These are phyloP conservation scores for Coemansia sp. DNA, from an alignment of 192 early-diverging fungal species.

Conservation along the genomic window DNA sequence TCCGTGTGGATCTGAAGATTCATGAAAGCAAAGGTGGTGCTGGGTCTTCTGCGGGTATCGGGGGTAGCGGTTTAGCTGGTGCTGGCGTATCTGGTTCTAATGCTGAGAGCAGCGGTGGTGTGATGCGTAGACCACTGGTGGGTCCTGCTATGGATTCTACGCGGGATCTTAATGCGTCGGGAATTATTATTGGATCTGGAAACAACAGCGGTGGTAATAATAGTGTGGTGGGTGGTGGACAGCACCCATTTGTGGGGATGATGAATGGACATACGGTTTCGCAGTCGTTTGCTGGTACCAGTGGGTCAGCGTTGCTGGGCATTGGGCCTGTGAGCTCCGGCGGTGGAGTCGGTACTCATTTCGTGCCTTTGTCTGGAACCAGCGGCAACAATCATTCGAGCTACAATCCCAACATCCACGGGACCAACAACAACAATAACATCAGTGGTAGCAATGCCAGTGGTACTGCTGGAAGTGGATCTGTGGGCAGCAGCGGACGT, in stretches of 20 bases:
- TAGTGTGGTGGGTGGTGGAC: neutral
- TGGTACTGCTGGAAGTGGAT: constrained; percentile 20
- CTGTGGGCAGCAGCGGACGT: constrained; percentile 33
- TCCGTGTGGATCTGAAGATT: constrained; percentile 58
- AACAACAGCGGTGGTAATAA: constrained; percentile 1
- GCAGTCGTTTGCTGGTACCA: no score
- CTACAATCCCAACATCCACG: no score
- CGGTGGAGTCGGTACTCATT: constrained; percentile 7
- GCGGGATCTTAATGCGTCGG: no score
- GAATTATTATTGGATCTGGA: neutral
- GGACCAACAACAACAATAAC: neutral
- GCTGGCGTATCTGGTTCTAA: neutral
- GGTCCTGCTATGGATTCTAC: neutral
- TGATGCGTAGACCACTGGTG: neutral
- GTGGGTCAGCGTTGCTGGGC: constrained; percentile 17
- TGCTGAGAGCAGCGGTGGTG: no score
- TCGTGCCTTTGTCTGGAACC: no score
- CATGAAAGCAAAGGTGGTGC: constrained; percentile 34
- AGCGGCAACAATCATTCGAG: no score
- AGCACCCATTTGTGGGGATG: neutral
- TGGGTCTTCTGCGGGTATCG: neutral
- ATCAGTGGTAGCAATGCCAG: no score
- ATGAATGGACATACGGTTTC: no score
- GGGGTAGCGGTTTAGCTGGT: neutral
- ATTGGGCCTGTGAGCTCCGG: constrained; percentile 41